phyloP scores from a whole-genome alignment of 805 yeast species.

The Pichia kluyveri region DNA sequence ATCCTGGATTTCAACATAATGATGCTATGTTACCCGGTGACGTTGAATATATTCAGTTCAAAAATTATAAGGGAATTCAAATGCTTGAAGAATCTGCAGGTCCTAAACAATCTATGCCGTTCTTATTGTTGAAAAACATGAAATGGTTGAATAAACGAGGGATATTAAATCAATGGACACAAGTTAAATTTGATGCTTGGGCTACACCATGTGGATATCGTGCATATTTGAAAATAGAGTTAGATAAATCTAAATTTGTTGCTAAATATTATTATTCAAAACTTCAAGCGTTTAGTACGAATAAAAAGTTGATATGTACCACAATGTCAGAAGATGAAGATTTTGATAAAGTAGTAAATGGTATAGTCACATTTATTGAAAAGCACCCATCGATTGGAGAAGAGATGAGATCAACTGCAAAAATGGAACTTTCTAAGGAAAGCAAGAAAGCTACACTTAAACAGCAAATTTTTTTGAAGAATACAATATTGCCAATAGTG shows the following conservation, averaged over 20 bases:
- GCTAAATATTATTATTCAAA: background rate
- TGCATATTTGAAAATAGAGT: slow-evolving; percentile 8
- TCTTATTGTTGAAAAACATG: slow-evolving; percentile 7
- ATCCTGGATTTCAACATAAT: background rate
- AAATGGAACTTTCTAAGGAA: background rate
- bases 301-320: background rate
- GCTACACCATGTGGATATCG: slow-evolving; percentile 1
- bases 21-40: slow-evolving; percentile 13
- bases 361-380: background rate
- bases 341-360: background rate
- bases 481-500: slow-evolving; percentile 12
- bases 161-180: slow-evolving; percentile 7
- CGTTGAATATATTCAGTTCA: slow-evolving; percentile 21
- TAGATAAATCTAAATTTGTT: background rate
- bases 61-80: slow-evolving; percentile 22
- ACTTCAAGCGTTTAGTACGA: background rate
- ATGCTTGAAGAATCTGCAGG: slow-evolving; percentile 10
- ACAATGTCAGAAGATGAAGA: background rate
- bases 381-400: background rate
- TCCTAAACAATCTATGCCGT: slow-evolving; percentile 8
- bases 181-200: slow-evolving; percentile 8
- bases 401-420: background rate
- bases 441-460: background rate
- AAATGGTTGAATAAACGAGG: slow-evolving; percentile 4
- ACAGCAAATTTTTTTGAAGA: slow-evolving; percentile 6